These are phyloP conservation scores for Fusarium sp. DNA, from an alignment of 2,329 filamentous ascomycete species.

Conservation along the genomic window DNA sequence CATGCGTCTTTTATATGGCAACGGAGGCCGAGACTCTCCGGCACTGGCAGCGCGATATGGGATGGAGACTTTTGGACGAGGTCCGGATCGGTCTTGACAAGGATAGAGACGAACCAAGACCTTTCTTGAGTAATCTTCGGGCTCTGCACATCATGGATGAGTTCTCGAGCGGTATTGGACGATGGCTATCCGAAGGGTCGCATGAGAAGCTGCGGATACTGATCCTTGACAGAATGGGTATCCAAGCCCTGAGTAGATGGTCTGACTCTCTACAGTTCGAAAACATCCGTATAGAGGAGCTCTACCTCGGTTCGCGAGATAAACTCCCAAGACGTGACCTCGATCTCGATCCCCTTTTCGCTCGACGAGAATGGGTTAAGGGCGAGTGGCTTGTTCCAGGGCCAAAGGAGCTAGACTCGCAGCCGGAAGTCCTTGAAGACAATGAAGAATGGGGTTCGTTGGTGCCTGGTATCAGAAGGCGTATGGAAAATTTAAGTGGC, in stretches of 20 bases:
- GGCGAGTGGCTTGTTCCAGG: conserved; percentile 6
- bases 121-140: conserved; percentile 5
- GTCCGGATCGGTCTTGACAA: neutral
- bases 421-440: neutral
- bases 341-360: neutral
- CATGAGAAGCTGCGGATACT: conserved; percentile 3
- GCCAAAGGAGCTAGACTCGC: neutral
- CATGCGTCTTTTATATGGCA: conserved; percentile 12
- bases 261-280: neutral
- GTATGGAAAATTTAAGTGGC: neutral
- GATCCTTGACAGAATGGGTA: conserved; percentile 7
- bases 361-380: conserved; percentile 14
- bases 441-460: neutral
- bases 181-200: conserved; percentile 2
- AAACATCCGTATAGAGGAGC: conserved; percentile 7
- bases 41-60: conserved; percentile 1
- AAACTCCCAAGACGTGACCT: neutral
- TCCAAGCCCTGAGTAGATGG: conserved; percentile 3
- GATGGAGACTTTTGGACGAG: neutral
- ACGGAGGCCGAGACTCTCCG: conserved; percentile 15
- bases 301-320: conserved; percentile 12
- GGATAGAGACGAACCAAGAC: neutral
- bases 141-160: neutral
- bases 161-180: neutral
- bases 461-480: neutral